Conservation (phyloP, 305 asterid genomes). For the Ilex paraguariensis region DNA sequence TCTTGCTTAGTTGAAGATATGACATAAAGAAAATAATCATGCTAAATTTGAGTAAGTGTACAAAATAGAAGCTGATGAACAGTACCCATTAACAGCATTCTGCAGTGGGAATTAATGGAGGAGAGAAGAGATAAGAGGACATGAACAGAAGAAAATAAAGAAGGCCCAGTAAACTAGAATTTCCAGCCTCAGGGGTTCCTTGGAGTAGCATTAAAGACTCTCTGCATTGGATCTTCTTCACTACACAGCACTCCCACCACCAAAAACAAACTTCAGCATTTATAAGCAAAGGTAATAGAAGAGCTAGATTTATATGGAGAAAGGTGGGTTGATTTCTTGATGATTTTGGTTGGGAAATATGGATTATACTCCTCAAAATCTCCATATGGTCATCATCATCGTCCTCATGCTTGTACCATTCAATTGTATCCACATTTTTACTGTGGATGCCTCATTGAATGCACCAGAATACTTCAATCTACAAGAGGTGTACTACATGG, state of each 20-base stretch:
- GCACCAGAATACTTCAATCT: slow-evolving; percentile 19
- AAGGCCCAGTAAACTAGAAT: slow-evolving; percentile 61
- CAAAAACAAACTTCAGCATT: slow-evolving; percentile 17
- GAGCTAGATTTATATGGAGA: slow-evolving; percentile 39
- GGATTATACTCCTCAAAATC: slow-evolving; percentile 46
- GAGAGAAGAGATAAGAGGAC: slow-evolving; percentile 24
- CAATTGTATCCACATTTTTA: slow-evolving; percentile 38
- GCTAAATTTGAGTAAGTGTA: slow-evolving; percentile 12
- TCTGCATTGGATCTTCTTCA: slow-evolving; percentile 22
- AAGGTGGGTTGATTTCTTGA: slow-evolving; percentile 20
- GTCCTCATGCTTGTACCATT: slow-evolving; percentile 40
- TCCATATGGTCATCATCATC: slow-evolving; percentile 35
- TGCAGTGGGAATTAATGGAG: slow-evolving; percentile 53
- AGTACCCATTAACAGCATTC: slow-evolving; percentile 28
- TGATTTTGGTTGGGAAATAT: slow-evolving; percentile 28
- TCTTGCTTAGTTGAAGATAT: slow-evolving; percentile 1
- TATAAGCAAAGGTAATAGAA: slow-evolving; percentile 17
- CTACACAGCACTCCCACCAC: slow-evolving; percentile 20
- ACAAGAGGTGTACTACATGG: neutral
- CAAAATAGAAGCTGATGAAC: slow-evolving; percentile 20
- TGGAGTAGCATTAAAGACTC: slow-evolving; percentile 97
- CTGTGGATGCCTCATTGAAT: slow-evolving; percentile 29
- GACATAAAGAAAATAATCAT: slow-evolving; percentile 6
- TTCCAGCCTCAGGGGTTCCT: slow-evolving; percentile 77
- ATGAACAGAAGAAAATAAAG: slow-evolving; percentile 28